Evolutionary conservation across 768 basidiomycete species (phyloP), one percentile per base, ranked within the genome.

Genomic region (Chalciporus chontae): DNA sequence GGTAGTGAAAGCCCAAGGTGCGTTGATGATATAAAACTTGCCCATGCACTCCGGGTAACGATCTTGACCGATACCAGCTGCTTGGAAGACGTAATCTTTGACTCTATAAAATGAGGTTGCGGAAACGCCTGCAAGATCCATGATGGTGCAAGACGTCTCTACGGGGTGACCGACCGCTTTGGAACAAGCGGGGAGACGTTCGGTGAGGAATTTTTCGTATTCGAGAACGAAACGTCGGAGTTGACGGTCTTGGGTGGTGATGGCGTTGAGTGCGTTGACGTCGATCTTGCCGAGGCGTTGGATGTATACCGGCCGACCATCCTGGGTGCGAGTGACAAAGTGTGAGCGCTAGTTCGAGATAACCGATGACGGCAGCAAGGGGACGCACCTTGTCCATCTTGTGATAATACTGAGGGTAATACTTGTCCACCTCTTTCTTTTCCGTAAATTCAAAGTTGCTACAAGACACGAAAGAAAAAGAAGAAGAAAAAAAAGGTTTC

Each of bases 1-100:
- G 34, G 86, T 79, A 44, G 81, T 79, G 75, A 99, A 99, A 45
- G 83, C 78, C 84, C 87, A 97, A 0, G 95, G 95, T 0, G 92
- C 90, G 64, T 98, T 97, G 79, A 96, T 89, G 78, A 98, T 94
- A 77, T 90, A 99, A 76, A 99, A 97, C 66, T 90, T 91, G 74
- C 95, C 95, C 95, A 97, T 92, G 57, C 78, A 83, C 69, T 95
- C 91, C 1, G 93, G 90, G 69, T 94, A 98, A 57, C 87, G 77
- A 73, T 96, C 81, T 69, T 96, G 94, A 10, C 91, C 90, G 68
- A 99, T 85, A 23, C 67, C 63, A 0, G 87, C 73, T 0, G 93
- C 89, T 18, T 79, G 69, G 53, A 76, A 78, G 38, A 98, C 87
- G 74, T 93, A 95, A 71, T 90, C 88, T 73, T 91, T 94, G 72